Evolutionary conservation across 495 filamentous ascomycete genomes (phyloP).

Genomic region (Terfezia boudieri): DNA sequence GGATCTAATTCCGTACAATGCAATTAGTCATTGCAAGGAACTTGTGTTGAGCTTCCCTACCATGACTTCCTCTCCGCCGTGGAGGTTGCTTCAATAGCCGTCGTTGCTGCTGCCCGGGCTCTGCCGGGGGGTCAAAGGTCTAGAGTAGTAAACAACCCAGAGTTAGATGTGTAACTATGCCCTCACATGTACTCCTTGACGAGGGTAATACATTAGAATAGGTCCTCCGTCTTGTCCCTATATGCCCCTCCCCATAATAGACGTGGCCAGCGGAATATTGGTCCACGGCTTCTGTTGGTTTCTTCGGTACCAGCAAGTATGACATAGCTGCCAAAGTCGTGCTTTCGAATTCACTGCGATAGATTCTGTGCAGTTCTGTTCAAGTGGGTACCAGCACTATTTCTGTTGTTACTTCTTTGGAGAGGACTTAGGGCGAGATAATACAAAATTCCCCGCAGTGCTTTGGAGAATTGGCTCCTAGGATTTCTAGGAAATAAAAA

Average conservation of each 20-base stretch:
- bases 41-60: constrained; percentile 19
- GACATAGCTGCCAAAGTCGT: not conserved
- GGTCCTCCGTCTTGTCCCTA: not conserved
- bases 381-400: too few relatives aligned
- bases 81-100: constrained; percentile 20
- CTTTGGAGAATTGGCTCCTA: too few relatives aligned
- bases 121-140: constrained; percentile 23
- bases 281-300: not conserved
- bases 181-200: not conserved
- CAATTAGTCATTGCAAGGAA: not conserved
- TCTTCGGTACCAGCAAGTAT: not conserved
- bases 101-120: constrained; percentile 21
- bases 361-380: too few relatives aligned
- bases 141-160: constrained; percentile 3
- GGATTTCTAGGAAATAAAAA: too few relatives aligned
- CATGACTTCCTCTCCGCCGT: constrained; percentile 26
- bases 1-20: not conserved
- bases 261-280: not conserved
- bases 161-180: not conserved
- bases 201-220: not conserved
- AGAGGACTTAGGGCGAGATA: too few relatives aligned
- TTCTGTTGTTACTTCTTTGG: too few relatives aligned
- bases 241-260: not conserved
- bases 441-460: too few relatives aligned
- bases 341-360: too few relatives aligned